Evolutionary conservation across 164 flowering plant species (phyloP), one percentile per base, ranked within the genome.

Genomic region (Vitis labrusca): DNA sequence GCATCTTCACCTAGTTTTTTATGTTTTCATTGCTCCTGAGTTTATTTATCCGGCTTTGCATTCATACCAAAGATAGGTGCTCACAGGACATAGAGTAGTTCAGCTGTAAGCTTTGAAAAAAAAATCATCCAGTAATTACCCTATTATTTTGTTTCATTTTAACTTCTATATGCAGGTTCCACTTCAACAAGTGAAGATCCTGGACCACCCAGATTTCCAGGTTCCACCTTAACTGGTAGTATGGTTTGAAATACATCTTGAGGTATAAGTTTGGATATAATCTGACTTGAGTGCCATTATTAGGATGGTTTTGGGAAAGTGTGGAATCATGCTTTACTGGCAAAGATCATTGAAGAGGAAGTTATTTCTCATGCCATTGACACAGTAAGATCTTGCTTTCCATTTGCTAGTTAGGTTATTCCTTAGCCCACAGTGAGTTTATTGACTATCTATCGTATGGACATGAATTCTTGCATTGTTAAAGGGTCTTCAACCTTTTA

Each of bases 151-250:
- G 27, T 61, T 57, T 30, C 32, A 10, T 62, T 47, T 65, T 11
- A 52, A 61, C 51, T 12, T 67, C 12, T 56, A 58, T 60, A 30
- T 74, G 68, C 86, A 95, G 98, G 82, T 93, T 76, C 92, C 88
- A 48, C 70, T 73, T 32, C 71, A 80, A 62, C 89, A 91, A 78
- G 91, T 95, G 61, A 89, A 84, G 76, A 65, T 91, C 59, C 50
- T 91, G 57, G 97, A 95, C 79, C 90, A 89, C 81, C 91, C 90
- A 50, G 85, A 81, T 74, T 79, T 95, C 76, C 95, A 95, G 98
- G 99, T 93, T 63, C 23, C 10, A 10, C 12, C 15, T 54, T 10
- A 37, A 37, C 4, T 55, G 16, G 1, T 65, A 4, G 17, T 55
- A n/a, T 59, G 23, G 17, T 66, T 66, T 37, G 10, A 32, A 32